These are phyloP conservation scores for Triticum turgidum DNA, from an alignment of 176 grass and related monocot species.

Conservation along the genomic window DNA sequence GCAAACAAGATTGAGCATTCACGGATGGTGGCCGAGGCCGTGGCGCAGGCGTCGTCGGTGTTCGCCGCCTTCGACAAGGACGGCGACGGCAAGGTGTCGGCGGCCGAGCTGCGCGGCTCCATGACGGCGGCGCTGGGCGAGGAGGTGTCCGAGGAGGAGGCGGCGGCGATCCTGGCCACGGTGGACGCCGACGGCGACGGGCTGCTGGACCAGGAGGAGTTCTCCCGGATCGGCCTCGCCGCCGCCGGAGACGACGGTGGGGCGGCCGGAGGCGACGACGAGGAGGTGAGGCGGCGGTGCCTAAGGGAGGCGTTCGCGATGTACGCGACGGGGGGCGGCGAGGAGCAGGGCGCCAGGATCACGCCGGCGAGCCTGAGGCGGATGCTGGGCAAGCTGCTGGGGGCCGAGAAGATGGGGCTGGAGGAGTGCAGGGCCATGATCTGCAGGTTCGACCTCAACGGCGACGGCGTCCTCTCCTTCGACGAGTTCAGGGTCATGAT, in stretches of 20 bases:
- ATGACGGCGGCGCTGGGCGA: constrained; percentile 23
- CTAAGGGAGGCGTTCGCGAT: constrained; percentile 57
- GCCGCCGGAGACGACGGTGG: not conserved
- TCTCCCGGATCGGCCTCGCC: constrained; percentile 27
- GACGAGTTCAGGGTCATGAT: constrained; percentile 76
- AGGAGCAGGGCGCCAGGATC: not conserved
- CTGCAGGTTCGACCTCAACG: constrained; percentile 64
- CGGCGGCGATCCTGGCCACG: constrained; percentile 28
- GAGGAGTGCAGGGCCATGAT: constrained; percentile 70
- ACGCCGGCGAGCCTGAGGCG: constrained; percentile 58
- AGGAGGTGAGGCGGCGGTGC: constrained; percentile 29
- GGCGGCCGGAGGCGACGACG: not conserved
- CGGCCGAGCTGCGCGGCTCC: constrained; percentile 38
- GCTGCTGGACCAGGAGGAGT: constrained; percentile 41
- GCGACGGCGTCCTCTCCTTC: constrained; percentile 60
- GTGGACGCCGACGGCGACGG: constrained; percentile 54
- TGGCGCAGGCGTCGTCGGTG: constrained; percentile 12
- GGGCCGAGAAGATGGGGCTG: not conserved
- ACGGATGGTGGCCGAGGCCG: not conserved
- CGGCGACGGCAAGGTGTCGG: constrained; percentile 70
- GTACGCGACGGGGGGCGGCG: constrained; percentile 30
- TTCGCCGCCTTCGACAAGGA: constrained; percentile 52
- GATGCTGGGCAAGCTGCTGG: constrained; percentile 51
- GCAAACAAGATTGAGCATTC: not conserved
- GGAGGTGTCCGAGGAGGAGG: constrained; percentile 40